phyloP scores from a whole-genome alignment of 768 basidiomycete genomes.

The Lactarius quietus region DNA sequence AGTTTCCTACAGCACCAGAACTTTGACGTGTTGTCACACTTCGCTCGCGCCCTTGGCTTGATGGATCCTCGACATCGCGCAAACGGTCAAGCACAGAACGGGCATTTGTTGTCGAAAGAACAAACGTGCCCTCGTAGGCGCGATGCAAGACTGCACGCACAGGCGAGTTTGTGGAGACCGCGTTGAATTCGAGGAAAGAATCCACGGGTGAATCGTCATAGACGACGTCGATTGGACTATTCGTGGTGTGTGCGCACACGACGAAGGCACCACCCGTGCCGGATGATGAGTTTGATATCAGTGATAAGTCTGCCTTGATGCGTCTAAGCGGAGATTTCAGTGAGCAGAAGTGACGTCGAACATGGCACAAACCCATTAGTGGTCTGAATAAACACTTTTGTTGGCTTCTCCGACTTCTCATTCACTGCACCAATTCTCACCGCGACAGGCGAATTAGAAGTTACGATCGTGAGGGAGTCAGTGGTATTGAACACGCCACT shows the following conservation, averaged over 20 bases:
- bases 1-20: not conserved
- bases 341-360: not conserved
- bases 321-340: conserved; percentile 29
- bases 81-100: conserved; percentile 25
- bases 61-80: conserved; percentile 34
- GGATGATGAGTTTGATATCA: conserved; percentile 32
- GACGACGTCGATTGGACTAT: conserved; percentile 32
- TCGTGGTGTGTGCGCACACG: conserved; percentile 33
- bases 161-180: conserved; percentile 31
- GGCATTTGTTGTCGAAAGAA: conserved; percentile 31
- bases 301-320: conserved; percentile 34
- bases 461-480: conserved; percentile 31
- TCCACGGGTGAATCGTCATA: conserved; percentile 36
- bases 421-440: conserved; percentile 31
- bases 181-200: conserved; percentile 34
- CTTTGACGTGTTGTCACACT: conserved; percentile 4
- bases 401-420: conserved; percentile 27
- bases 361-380: conserved; percentile 40
- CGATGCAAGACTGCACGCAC: conserved; percentile 33
- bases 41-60: conserved; percentile 36
- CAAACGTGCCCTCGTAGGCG: conserved; percentile 43
- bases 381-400: conserved; percentile 36
- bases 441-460: conserved; percentile 36
- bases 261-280: conserved; percentile 34
- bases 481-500: conserved; percentile 38